phyloP scores from a whole-genome alignment of 768 basidiomycete genomes.

The Solioccasus polychromus region DNA sequence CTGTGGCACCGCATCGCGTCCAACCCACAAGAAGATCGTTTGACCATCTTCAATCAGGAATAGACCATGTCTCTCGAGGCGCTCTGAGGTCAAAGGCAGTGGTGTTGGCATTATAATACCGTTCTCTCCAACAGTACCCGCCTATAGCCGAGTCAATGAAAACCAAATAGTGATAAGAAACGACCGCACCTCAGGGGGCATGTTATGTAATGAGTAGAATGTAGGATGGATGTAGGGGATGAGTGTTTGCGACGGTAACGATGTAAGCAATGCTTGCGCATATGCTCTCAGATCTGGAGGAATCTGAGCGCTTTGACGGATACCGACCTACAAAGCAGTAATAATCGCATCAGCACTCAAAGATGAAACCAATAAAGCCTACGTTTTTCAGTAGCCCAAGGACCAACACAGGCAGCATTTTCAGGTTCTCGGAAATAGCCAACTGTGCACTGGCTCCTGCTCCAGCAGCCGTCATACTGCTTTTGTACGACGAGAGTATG shows the following conservation, averaged over 20 bases:
- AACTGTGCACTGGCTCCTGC: conserved; percentile 93
- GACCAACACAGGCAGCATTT: conserved; percentile 87
- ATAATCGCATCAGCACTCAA: conserved; percentile 4
- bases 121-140: conserved; percentile 85
- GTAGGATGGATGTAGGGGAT: conserved; percentile 93
- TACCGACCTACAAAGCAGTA: conserved; percentile 60
- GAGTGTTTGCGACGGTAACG: conserved; percentile 85
- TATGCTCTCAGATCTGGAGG: conserved; percentile 96
- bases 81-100: conserved; percentile 90
- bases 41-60: conserved; percentile 98
- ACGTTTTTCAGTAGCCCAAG: conserved; percentile 95
- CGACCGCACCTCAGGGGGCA: conserved; percentile 78
- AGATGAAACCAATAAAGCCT: conserved; percentile 21
- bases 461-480: conserved; percentile 92
- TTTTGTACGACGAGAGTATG: conserved; percentile 85
- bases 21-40: conserved; percentile 97
- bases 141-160: conserved; percentile 42
- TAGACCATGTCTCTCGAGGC: conserved; percentile 91
- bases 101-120: conserved; percentile 87
- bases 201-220: conserved; percentile 95
- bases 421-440: conserved; percentile 89
- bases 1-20: conserved; percentile 97
- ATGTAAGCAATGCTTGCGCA: conserved; percentile 87
- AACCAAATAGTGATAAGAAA: background rate
- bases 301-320: conserved; percentile 95